Conservation (phyloP, 352 stramenopile species). For the Elongisporangium senticosum region DNA sequence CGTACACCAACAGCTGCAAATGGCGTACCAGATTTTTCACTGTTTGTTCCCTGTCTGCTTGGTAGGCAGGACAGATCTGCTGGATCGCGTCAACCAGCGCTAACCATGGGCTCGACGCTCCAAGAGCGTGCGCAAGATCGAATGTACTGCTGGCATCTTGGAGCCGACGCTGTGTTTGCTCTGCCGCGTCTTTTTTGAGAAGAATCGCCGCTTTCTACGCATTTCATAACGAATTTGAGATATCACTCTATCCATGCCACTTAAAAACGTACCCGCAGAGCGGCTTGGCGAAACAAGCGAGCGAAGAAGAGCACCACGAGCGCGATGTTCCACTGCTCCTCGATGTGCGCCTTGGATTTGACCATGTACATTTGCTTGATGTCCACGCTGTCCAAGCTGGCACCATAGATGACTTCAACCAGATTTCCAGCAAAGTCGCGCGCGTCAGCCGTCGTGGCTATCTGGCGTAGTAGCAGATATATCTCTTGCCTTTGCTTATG, state of each 20-base stretch:
- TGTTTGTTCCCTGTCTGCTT: background rate
- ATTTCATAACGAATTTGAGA: background rate
- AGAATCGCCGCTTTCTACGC: conserved; percentile 19
- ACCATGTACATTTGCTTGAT: conserved; percentile 21
- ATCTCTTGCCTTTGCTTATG: conserved; percentile 1
- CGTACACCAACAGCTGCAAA: conserved; percentile 7
- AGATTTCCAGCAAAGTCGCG: conserved; percentile 25
- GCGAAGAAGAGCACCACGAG: conserved; percentile 34
- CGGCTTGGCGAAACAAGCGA: conserved; percentile 23
- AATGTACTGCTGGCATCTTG: background rate
- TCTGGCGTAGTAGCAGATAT: conserved; percentile 9
- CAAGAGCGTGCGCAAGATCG: conserved; percentile 1
- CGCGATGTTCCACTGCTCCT: conserved; percentile 28
- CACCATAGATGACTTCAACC: conserved; percentile 26
- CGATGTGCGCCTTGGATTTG: conserved; percentile 15
- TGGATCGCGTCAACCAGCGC: background rate
- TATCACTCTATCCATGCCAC: background rate
- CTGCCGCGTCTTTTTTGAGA: conserved; percentile 5
- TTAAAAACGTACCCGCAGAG: conserved; percentile 14
- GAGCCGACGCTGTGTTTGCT: background rate
- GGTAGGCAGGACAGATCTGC: background rate
- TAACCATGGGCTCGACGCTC: background rate
- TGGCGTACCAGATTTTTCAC: conserved; percentile 4
- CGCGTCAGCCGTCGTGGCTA: conserved; percentile 19
- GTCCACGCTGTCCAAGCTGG: conserved; percentile 25